phyloP scores from a whole-genome alignment of 805 yeast species.

The Wickerhamomyces silvicola region DNA sequence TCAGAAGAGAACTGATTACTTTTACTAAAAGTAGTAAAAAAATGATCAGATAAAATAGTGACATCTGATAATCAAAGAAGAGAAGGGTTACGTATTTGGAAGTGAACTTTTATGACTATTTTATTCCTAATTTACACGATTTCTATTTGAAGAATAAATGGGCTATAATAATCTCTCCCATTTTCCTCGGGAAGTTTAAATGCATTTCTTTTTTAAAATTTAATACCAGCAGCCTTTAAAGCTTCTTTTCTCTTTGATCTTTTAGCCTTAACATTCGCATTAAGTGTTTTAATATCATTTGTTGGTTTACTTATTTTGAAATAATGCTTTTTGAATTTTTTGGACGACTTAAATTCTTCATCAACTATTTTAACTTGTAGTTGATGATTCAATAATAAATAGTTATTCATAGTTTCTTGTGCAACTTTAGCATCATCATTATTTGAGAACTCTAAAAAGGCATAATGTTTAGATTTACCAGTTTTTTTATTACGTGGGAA shows the following conservation, averaged over 20 bases:
- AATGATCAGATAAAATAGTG: too few species aligned
- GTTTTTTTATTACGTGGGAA: slow-evolving; percentile 85
- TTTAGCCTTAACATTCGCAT: slow-evolving; percentile 25
- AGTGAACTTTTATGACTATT: too few species aligned
- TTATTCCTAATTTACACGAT: too few species aligned
- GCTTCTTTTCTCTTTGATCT: slow-evolving; percentile 28
- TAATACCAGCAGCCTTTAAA: slow-evolving; percentile 30
- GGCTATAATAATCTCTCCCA: too few species aligned
- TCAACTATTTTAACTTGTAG: slow-evolving; percentile 61
- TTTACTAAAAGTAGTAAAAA: too few species aligned
- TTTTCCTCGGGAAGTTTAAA: too few species aligned
- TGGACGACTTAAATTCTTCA: slow-evolving; percentile 34
- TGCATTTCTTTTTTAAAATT: too few species aligned
- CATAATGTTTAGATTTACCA: slow-evolving; percentile 88
- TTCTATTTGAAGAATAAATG: neutral
- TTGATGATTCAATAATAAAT: slow-evolving; percentile 80
- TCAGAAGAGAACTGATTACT: too few species aligned
- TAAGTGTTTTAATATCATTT: slow-evolving; percentile 25
- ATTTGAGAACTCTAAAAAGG: slow-evolving; percentile 76
- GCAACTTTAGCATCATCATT: slow-evolving; percentile 80
- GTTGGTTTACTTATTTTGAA: slow-evolving; percentile 25
- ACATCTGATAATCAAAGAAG: too few species aligned
- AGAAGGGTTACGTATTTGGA: too few species aligned
- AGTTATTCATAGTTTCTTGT: slow-evolving; percentile 93
- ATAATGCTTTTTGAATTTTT: slow-evolving; percentile 28